phyloP scores from a whole-genome alignment of 2,329 filamentous ascomycete genomes.

The Pestalotiopsis sp. region DNA sequence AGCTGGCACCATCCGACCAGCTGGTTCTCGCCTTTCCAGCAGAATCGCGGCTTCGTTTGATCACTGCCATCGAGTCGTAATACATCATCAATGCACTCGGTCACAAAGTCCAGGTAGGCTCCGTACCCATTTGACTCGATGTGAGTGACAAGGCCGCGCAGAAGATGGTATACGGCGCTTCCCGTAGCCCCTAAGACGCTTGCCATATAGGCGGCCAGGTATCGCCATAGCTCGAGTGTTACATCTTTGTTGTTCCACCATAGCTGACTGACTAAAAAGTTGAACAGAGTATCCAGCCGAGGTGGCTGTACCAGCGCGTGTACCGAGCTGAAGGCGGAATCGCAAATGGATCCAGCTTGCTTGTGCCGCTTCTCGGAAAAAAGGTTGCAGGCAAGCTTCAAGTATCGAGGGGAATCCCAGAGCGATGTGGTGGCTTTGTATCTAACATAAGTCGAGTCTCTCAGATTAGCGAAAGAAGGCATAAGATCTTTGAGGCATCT shows the following conservation, averaged over 20 bases:
- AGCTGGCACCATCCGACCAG: slow-evolving; percentile 8
- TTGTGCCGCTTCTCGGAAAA: slow-evolving; percentile 8
- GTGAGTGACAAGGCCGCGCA: not conserved
- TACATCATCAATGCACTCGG: slow-evolving; percentile 10
- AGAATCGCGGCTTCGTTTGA: not conserved
- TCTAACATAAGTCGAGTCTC: not conserved
- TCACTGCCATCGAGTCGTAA: not conserved
- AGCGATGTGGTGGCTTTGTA: not conserved
- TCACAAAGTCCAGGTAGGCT: slow-evolving; percentile 6
- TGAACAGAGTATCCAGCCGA: slow-evolving; percentile 9
- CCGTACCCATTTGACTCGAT: slow-evolving; percentile 3
- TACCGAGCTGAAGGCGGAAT: not conserved
- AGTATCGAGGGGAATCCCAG: slow-evolving; percentile 1
- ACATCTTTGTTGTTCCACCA: slow-evolving; percentile 9
- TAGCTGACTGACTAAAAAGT: slow-evolving; percentile 9
- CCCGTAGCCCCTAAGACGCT: not conserved
- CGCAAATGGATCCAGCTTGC: slow-evolving; percentile 9
- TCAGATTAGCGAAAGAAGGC: not conserved
- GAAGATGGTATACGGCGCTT: slow-evolving; percentile 2
- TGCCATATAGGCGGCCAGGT: slow-evolving; percentile 8
- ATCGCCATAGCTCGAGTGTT: slow-evolving; percentile 9
- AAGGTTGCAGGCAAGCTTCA: slow-evolving; percentile 5
- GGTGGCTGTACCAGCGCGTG: not conserved
- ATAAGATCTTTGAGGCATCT: not conserved
- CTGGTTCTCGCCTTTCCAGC: not conserved